A percentile compares a stretch with the other conserved stretches of the same genome.
Evolutionary conservation across 2,329 filamentous ascomycete genomes (phyloP).

Genomic region (Ascochyta rabiei): DNA sequence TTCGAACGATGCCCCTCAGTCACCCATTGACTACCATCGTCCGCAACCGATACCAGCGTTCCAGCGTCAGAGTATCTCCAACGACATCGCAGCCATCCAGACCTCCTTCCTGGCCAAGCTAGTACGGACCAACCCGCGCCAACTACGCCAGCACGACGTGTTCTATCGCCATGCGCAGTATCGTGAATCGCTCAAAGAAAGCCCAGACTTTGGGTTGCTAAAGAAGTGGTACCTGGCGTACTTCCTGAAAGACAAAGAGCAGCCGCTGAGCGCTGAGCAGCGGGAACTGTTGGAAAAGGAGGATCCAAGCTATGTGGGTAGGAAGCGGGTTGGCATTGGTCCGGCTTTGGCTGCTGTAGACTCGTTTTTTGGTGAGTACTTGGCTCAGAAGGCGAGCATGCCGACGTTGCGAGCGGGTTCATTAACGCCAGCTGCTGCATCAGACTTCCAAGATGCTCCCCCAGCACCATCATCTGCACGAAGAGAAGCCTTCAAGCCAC

Average conservation of each 20-base stretch:
- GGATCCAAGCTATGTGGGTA: not conserved
- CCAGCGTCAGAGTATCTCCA: not conserved
- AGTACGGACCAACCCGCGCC: not conserved
- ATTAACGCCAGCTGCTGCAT: not conserved
- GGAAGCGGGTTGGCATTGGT: not conserved
- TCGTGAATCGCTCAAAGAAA: not conserved
- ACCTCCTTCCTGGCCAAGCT: not conserved
- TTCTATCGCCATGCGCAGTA: conserved; percentile 1
- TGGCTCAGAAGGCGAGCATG: not conserved
- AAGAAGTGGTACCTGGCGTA: not conserved
- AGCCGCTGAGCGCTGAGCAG: not conserved
- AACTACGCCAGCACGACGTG: not conserved
- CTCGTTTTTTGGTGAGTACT: not conserved
- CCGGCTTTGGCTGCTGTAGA: not conserved
- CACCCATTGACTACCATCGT: not conserved
- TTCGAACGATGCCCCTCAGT: not conserved
- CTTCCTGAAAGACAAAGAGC: not conserved
- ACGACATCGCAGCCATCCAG: not conserved
- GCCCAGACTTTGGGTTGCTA: not conserved
- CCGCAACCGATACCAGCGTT: not conserved
- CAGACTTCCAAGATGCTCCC: not conserved
- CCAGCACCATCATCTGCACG: not conserved
- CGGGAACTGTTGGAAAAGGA: not conserved
- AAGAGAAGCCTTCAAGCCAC: not conserved
- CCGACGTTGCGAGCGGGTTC: not conserved